Conservation (phyloP, 805 yeast species). For the Zygoascus tannicola region DNA sequence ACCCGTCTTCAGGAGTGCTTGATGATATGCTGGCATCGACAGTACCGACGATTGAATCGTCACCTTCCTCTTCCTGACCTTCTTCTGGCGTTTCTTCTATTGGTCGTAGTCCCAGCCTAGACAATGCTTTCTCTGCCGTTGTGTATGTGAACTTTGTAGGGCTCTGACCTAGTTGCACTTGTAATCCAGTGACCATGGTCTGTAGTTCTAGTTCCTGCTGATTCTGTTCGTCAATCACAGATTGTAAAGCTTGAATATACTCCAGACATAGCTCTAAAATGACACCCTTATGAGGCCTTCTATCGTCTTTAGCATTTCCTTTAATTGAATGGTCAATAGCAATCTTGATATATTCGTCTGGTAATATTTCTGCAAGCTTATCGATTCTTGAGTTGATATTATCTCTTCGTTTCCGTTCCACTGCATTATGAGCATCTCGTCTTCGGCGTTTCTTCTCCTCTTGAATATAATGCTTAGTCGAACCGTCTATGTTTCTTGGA, state of each 20-base stretch:
- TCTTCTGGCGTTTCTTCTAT: slow-evolving; percentile 3
- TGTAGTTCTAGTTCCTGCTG: slow-evolving; percentile 68
- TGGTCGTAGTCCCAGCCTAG: slow-evolving; percentile 48
- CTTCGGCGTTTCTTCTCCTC: slow-evolving; percentile 63
- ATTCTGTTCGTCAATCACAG: slow-evolving; percentile 63
- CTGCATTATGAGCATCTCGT: slow-evolving; percentile 88
- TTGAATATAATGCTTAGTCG: slow-evolving; percentile 17
- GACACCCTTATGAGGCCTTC: slow-evolving; percentile 75
- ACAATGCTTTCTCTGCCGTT: slow-evolving; percentile 68
- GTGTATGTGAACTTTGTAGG: slow-evolving; percentile 46
- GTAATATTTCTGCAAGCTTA: slow-evolving; percentile 72
- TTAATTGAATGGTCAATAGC: slow-evolving; percentile 10
- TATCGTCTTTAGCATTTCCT: slow-evolving; percentile 34
- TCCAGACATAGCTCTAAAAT: slow-evolving; percentile 72
- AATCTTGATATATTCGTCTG: slow-evolving; percentile 34
- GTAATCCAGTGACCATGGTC: slow-evolving; percentile 47
- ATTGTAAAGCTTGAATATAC: slow-evolving; percentile 55
- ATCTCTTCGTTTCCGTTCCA: slow-evolving; percentile 86
- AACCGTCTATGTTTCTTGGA: neutral
- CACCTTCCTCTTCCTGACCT: neutral
- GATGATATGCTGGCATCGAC: neutral
- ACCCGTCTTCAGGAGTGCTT: neutral
- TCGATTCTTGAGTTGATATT: slow-evolving; percentile 80
- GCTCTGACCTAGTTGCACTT: slow-evolving; percentile 36
- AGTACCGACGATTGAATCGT: neutral